Conservation (phyloP, 495 filamentous ascomycete genomes). For the Annulohypoxylon moriforme region DNA sequence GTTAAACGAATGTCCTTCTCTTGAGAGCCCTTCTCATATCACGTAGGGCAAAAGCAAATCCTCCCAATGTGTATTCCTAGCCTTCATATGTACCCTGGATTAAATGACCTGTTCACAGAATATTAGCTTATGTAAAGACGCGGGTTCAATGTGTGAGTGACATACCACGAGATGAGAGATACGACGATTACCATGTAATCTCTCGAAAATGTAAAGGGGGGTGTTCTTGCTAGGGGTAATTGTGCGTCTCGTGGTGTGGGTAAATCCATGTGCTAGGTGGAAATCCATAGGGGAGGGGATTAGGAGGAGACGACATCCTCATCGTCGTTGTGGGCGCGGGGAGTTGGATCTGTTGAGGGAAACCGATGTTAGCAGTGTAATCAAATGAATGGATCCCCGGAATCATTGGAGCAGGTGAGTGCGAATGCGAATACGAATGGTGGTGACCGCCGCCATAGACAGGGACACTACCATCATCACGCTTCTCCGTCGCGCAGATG, state of each 20-base stretch:
- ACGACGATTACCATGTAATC: neutral
- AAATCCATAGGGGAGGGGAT: conserved; percentile 43
- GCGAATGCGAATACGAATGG: conserved; percentile 39
- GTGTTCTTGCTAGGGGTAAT: conserved; percentile 38
- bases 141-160: neutral
- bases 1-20: neutral
- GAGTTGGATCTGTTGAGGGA: conserved; percentile 43
- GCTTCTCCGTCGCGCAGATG: conserved; percentile 46
- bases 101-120: neutral
- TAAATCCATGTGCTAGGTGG: conserved; percentile 39
- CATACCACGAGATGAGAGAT: conserved; percentile 35
- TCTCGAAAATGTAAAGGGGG: neutral
- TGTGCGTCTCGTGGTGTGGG: conserved; percentile 39
- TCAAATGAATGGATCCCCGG: conserved; percentile 45
- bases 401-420: conserved; percentile 40
- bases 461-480: conserved; percentile 11
- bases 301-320: conserved; percentile 28
- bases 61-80: conserved; percentile 1
- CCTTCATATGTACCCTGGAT: conserved; percentile 1
- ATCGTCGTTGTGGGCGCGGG: conserved; percentile 4
- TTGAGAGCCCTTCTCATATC: neutral
- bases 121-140: neutral
- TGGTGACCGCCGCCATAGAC: conserved; percentile 30
- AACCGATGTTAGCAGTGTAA: conserved; percentile 48
- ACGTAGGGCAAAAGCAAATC: neutral